Evolutionary conservation across 1,284 basidiomycete species (phyloP), one percentile per base, ranked within the genome.

Genomic region (Trichosporon sp.): DNA sequence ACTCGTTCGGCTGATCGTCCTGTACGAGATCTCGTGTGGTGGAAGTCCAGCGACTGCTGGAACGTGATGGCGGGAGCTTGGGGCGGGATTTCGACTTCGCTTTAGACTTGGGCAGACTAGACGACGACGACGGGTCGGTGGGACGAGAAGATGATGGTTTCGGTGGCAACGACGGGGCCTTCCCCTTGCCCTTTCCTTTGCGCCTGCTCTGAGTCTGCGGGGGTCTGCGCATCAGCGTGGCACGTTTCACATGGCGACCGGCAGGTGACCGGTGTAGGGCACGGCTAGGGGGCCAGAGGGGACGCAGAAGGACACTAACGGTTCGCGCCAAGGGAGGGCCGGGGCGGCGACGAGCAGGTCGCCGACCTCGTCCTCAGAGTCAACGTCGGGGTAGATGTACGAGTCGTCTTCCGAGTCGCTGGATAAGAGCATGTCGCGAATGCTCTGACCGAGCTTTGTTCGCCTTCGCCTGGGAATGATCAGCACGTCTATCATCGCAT

Each of bases 311-410:
- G 49, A 31, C 27, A 54, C 49, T 54, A 29, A 54, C 49, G 49
- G 49, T 54, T 54, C 49, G 25, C 49, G 49, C 49, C 49, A 54
- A 21, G 49, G 27, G 3, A 29, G 13, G 2, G 49, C 29, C 49
- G 49, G 31, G 4, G 49, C 16, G 1, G 25, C 61, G 9, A 46
- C 66, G 14, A 68, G 58, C 21, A 68, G 54, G 31, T 63, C 66
- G 59, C 62, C 61, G 19, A 74, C 69, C 56, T 76, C 74, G 60
- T 74, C 74, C 46, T 77, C 75, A 1, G 72, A 73, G 34, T 72
- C 71, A 10, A 69, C 16, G n/a, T 67, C 69, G 8, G 52, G 19
- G 36, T 69, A 54, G 49, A 54, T 21, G 29, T 23, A 54, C 25
- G 49, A n/a, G 25, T 54, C 49, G 68, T 63, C 16, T 19, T 66